A percentile compares a stretch with the other conserved stretches of the same genome.
Evolutionary conservation across 2,329 filamentous ascomycete species (phyloP).

Genomic region (Alternaria atra): DNA sequence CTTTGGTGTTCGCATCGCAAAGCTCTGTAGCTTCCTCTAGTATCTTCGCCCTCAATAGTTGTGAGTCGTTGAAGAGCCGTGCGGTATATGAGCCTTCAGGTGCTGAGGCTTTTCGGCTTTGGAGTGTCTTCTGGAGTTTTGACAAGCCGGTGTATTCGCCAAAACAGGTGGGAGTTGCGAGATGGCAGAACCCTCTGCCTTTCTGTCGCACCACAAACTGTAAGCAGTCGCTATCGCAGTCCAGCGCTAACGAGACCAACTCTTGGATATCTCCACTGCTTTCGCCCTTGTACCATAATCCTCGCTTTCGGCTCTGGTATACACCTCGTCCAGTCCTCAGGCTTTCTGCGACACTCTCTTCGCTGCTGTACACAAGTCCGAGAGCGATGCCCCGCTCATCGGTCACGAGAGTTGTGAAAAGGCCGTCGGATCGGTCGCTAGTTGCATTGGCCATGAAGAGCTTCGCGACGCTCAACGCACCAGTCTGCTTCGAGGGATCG

Average conservation of each 20-base stretch:
- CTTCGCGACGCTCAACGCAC: constrained; percentile 71
- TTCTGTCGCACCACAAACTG: constrained; percentile 90
- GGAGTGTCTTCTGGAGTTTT: constrained; percentile 85
- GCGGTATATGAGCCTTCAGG: constrained; percentile 94
- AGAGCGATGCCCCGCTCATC: constrained; percentile 86
- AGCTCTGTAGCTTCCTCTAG: constrained; percentile 98
- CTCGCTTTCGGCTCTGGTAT: constrained; percentile 95
- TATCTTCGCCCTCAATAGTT: constrained; percentile 91
- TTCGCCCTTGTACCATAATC: constrained; percentile 95
- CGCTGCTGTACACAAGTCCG: constrained; percentile 92
- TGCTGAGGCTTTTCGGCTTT: constrained; percentile 81
- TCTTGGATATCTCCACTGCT: constrained; percentile 95
- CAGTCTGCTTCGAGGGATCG: constrained; percentile 66
- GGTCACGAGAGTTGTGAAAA: constrained; percentile 89
- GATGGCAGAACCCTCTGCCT: constrained; percentile 90
- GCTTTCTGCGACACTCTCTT: constrained; percentile 88
- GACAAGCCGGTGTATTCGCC: constrained; percentile 83
- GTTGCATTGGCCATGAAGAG: constrained; percentile 78
- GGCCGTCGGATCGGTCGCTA: constrained; percentile 82
- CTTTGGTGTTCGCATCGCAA: constrained; percentile 81
- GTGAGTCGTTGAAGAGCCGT: constrained; percentile 88
- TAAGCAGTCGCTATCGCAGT: constrained; percentile 93
- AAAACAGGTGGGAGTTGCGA: constrained; percentile 92
- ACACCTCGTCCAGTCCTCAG: constrained; percentile 83
- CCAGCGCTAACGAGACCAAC: constrained; percentile 81